Evolutionary conservation across 176 grass and related monocot genomes (phyloP), one percentile per base, ranked within the genome.

Genomic region (Pharus latifolius): DNA sequence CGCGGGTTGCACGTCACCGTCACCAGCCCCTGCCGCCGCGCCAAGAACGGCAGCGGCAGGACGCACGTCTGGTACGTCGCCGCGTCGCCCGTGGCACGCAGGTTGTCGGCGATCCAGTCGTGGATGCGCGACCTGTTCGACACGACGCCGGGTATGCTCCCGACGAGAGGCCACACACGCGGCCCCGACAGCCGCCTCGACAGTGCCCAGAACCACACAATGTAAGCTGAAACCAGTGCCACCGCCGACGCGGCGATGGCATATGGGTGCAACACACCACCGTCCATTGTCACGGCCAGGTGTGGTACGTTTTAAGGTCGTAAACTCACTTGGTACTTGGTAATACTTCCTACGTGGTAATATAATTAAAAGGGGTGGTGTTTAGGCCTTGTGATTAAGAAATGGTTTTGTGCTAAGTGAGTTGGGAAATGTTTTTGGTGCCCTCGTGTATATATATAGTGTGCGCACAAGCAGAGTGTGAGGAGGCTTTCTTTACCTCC

Each of bases 31-130:
- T 97, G 93, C 16, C 90, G 81, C 60, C 45, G 83, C 31, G 89
- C 93, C 1, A 97, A 2, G 60, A 89, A 70, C 30, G 93, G 93
- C 60, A 97, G 28, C 37, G 93, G 86, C 65, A 92, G 56, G 70
- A 90, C 82, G 83, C 93, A 97, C 29, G 93, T 97, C 83, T 97
- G 93, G 71, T 97, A 97, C 44, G 93, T 97, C 42, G 85, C 80
- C 2, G 85, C 73, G 3, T 81, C 78, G 17, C 86, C 93, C 26
- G 89, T 92, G 22, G 83, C 51, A 14, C 86, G 83, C 51, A 97
- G 89, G 86, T 90, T 92, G 53, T 90, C 83, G 31, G 84, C 63
- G 65, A 97, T 97, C 93, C 93, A 97, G 60, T 97, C 93, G 70
- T 97, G 93, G 19, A 97, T 75, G 6, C 93, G 93, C 29, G 62